Percentiles rank a stretch among this genome's conserved stretches.
These are phyloP conservation scores for Pseudoneurospora amorphoporcata DNA, from an alignment of 495 filamentous ascomycete genomes.

Conservation along the genomic window DNA sequence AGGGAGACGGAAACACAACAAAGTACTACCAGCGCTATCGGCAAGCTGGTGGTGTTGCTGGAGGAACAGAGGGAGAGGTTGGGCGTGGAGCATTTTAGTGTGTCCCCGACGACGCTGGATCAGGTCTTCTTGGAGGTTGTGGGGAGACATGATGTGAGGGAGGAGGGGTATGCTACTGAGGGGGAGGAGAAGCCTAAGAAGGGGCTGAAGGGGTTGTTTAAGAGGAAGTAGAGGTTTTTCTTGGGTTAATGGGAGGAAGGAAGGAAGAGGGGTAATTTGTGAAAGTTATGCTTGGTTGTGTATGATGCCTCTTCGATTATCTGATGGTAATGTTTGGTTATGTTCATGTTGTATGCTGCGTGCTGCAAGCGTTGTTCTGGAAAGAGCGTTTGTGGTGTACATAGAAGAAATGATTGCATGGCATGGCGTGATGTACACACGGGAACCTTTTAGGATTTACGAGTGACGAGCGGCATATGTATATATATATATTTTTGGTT, in stretches of 20 bases:
- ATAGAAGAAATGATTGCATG: background rate
- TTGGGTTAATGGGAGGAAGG: too few relatives aligned
- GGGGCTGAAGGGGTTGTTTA: slow-evolving; percentile 5
- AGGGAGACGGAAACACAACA: slow-evolving; percentile 16
- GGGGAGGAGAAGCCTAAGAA: slow-evolving; percentile 20
- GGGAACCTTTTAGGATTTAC: background rate
- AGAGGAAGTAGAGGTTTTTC: background rate
- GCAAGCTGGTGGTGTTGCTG: slow-evolving; percentile 56
- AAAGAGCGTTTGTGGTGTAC: background rate
- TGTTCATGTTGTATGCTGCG: too few relatives aligned
- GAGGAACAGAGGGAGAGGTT: slow-evolving; percentile 56
- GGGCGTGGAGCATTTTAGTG: slow-evolving; percentile 69
- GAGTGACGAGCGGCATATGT: background rate
- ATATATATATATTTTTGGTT: background rate
- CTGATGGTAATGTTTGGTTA: too few relatives aligned
- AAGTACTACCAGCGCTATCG: slow-evolving; percentile 25
- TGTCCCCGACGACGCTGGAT: slow-evolving; percentile 73
- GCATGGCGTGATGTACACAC: background rate
- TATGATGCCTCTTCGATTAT: background rate
- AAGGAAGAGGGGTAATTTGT: background rate
- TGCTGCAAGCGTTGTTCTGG: too few relatives aligned
- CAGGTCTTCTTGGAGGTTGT: slow-evolving; percentile 83
- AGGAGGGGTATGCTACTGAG: slow-evolving; percentile 55
- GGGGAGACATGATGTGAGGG: slow-evolving; percentile 60
- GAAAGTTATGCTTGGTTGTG: background rate